Percentiles rank a stretch among this genome's conserved stretches.
These are phyloP conservation scores for Phellinidium pouzarii DNA, from an alignment of 1,284 basidiomycete species.

Conservation along the genomic window DNA sequence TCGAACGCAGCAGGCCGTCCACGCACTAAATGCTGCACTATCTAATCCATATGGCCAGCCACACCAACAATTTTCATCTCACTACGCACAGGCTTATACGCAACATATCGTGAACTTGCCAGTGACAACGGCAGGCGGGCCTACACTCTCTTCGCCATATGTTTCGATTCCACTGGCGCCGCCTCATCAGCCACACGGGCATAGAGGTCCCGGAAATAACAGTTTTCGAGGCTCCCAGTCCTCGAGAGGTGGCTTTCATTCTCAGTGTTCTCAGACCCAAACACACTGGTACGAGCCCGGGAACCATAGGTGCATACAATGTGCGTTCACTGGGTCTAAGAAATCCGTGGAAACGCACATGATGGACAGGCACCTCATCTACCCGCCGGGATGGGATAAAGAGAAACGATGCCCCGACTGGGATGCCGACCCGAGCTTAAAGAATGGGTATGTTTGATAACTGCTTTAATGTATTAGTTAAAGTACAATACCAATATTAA, in stretches of 20 bases:
- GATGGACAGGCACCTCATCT: conserved; percentile 88
- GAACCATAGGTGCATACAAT: conserved; percentile 57
- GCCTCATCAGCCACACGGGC: background rate
- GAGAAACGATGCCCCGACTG: conserved; percentile 54
- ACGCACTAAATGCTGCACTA: conserved; percentile 9
- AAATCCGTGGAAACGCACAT: conserved; percentile 78
- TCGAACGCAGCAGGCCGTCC: conserved; percentile 12
- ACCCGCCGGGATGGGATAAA: conserved; percentile 68
- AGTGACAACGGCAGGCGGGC: conserved; percentile 16
- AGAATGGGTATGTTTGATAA: conserved; percentile 41
- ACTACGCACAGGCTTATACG: conserved; percentile 19
- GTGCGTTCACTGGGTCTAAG: conserved; percentile 66
- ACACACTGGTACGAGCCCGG: conserved; percentile 56
- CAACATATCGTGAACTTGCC: conserved; percentile 6
- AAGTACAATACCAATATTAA: conserved; percentile 4
- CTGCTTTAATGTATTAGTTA: conserved; percentile 8
- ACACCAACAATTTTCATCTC: conserved; percentile 13
- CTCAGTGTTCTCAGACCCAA: background rate
- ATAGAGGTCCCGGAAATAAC: background rate
- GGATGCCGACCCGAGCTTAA: conserved; percentile 72
- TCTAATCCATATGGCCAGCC: conserved; percentile 9
- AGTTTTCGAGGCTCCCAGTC: background rate
- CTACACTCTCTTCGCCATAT: conserved; percentile 19
- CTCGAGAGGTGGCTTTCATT: background rate
- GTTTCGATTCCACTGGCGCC: conserved; percentile 10